Evolutionary conservation across 1,284 basidiomycete genomes (phyloP).

Genomic region (Sanghuangporus sanghuang): DNA sequence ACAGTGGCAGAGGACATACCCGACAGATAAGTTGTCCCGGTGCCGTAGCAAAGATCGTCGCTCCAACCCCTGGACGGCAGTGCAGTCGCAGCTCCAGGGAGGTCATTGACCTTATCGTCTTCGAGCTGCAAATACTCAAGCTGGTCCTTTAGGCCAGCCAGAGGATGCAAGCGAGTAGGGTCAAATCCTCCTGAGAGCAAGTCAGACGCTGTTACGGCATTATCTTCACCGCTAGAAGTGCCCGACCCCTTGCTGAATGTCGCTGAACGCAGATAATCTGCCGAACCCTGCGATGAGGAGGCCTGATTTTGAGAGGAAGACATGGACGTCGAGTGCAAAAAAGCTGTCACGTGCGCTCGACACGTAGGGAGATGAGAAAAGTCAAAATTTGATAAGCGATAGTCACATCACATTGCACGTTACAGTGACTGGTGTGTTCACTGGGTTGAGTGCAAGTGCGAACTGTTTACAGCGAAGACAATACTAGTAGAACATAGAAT

Average conservation of each 20-base stretch:
- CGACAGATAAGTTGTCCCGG: conserved; percentile 96
- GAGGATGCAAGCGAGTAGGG: conserved; percentile 84
- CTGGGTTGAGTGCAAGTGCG: neutral
- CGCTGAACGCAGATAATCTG: conserved; percentile 49
- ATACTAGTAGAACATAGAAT: neutral
- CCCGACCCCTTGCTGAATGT: conserved; percentile 44
- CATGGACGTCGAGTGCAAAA: conserved; percentile 8
- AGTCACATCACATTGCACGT: neutral
- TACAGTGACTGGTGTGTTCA: neutral
- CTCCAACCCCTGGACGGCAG: conserved; percentile 96
- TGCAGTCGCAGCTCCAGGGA: conserved; percentile 82
- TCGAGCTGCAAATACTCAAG: conserved; percentile 91
- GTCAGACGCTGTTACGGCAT: conserved; percentile 74
- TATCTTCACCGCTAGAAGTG: conserved; percentile 36
- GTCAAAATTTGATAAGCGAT: neutral
- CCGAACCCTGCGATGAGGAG: conserved; percentile 38
- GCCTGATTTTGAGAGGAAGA: conserved; percentile 13
- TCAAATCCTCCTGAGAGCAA: conserved; percentile 83
- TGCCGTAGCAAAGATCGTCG: conserved; percentile 99
- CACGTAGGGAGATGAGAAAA: neutral
- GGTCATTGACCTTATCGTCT: conserved; percentile 85
- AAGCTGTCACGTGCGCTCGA: neutral
- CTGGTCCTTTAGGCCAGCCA: conserved; percentile 84
- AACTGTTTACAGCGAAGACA: conserved; percentile 9
- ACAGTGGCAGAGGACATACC: conserved; percentile 67